phyloP scores from a whole-genome alignment of 805 yeast species.

The Zygosaccharomyces pseudorouxii region DNA sequence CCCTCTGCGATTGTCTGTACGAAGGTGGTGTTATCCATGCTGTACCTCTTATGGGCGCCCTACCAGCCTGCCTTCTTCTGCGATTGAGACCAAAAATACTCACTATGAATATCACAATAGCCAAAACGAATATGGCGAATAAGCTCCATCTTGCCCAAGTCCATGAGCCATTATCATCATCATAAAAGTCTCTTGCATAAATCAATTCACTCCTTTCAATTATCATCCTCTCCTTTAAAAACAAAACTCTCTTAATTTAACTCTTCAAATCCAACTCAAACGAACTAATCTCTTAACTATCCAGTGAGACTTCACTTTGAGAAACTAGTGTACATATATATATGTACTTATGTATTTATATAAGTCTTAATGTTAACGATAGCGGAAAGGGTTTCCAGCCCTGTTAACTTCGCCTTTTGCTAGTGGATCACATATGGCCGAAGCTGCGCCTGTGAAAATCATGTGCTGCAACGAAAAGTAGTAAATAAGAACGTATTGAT shows the following conservation, averaged over 20 bases:
- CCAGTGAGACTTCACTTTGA: not conserved
- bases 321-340: not conserved
- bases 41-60: constrained; percentile 66
- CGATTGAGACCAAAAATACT: constrained; percentile 37
- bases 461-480: not conserved
- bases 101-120: constrained; percentile 15
- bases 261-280: not conserved
- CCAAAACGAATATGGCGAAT: constrained; percentile 18
- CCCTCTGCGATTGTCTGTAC: constrained; percentile 60
- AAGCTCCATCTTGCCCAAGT: constrained; percentile 35
- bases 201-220: not conserved
- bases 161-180: constrained; percentile 16
- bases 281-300: not conserved
- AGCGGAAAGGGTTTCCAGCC: not conserved
- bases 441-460: not conserved
- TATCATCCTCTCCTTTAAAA: not conserved
- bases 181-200: constrained; percentile 3
- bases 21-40: constrained; percentile 87
- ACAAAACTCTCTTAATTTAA: not conserved
- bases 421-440: not conserved
- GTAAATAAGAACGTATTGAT: not conserved
- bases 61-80: constrained; percentile 41
- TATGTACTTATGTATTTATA: not conserved
- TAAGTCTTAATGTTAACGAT: not conserved
- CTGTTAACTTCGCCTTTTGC: not conserved